These are phyloP conservation scores for Schizosaccharomyces japonicus DNA, from an alignment of 805 yeast species.

Conservation along the genomic window DNA sequence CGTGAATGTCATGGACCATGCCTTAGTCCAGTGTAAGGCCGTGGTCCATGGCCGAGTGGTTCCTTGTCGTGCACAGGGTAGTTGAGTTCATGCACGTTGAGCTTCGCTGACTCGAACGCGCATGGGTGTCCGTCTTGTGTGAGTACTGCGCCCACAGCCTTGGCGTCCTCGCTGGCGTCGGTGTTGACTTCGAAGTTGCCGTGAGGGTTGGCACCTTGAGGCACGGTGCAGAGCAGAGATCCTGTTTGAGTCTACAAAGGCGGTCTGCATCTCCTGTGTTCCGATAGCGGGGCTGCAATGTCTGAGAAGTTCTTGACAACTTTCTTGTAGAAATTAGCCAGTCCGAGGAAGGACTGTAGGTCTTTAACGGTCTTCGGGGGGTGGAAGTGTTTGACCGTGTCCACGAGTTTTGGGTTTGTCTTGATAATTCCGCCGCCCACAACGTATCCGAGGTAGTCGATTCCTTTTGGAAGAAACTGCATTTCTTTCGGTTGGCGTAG, in stretches of 20 bases:
- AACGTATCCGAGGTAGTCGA: not conserved
- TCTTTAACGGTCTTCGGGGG: slow-evolving; percentile 3
- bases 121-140: not conserved
- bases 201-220: not conserved
- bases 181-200: not conserved
- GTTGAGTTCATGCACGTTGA: not conserved
- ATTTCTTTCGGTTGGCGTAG: not conserved
- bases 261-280: not conserved
- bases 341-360: slow-evolving; percentile 1
- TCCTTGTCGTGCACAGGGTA: not conserved
- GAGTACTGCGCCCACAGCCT: not conserved
- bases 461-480: not conserved
- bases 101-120: too few relatives aligned
- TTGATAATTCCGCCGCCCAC: too few relatives aligned
- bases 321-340: not conserved
- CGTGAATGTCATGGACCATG: too few relatives aligned
- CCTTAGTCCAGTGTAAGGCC: not conserved
- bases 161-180: not conserved
- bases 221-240: not conserved
- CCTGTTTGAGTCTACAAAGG: not conserved
- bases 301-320: not conserved
- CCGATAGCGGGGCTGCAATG: not conserved
- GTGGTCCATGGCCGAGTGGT: not conserved
- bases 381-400: not conserved
- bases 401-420: not conserved